Base-by-base conservation (phyloP, 164 flowering plant genomes). In the Vitis riparia region DNA sequence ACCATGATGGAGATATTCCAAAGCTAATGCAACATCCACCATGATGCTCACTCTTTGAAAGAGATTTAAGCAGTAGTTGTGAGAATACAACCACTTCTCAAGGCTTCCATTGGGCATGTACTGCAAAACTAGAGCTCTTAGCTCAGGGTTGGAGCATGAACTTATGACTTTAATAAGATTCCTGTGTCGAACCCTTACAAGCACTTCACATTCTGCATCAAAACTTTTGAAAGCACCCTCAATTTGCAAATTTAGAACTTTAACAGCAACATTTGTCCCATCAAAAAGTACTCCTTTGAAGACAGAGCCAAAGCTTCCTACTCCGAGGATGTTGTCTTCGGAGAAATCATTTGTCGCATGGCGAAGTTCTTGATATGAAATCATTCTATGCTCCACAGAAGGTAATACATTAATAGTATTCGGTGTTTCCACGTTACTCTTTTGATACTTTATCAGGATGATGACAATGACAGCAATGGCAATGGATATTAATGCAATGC, bases 1-100 rank as follows among this genome's bases (percentile, higher is more conserved):
- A 8, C 72, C 75, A 71, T 68, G 69, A 6, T 75, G 77, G 30
- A 75, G 77, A 49, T 75, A 75, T 9, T 75, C 70, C 57, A 75
- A 12, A 1, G 74, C 63, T 10, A 37, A 30, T 13, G 65, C 65
- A 8, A 62, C 65, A 44, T 62, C 65, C 9, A 62, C 15, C 51
- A 44, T 44, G 37, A 62, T 62, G 4, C 44, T n/a, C n/a, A 62
- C 8, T 30, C 65, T 9, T 15, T 62, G 50, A 0, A 10, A 10
- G 8, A 62, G 15, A 32, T 6, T 17, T 13, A 62, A 3, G 7
- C 50, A 7, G 15, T 62, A 4, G n/a, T 62, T 15, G 19, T 32
- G 5, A 37, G 50, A 13, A 16, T 62, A n/a, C 9, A 62, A 13
- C 65, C 65, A 62, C 19, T 44, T 44, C 51, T 62, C 65, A 7